Percentiles rank a stretch among this genome's conserved stretches.
Evolutionary conservation across 1,284 basidiomycete species (phyloP).

Genomic region (Cryptococcus sp.): DNA sequence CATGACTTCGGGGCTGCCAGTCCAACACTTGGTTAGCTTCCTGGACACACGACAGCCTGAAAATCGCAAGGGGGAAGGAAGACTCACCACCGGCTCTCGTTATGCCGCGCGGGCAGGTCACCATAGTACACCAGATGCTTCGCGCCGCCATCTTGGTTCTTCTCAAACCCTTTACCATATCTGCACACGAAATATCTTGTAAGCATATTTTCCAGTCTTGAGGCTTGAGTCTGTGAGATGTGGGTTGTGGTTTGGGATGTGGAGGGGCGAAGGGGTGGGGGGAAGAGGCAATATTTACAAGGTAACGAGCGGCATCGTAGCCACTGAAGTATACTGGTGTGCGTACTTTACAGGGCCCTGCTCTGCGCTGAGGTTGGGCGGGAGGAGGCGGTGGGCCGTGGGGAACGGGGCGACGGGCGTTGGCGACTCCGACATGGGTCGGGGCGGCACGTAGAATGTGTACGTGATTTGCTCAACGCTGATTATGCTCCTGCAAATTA

Average conservation of each 20-base stretch:
- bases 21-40: not conserved
- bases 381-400: slow-evolving; percentile 74
- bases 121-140: slow-evolving; percentile 70
- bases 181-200: slow-evolving; percentile 53
- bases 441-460: slow-evolving; percentile 87
- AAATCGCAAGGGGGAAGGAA: not conserved
- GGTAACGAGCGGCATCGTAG: slow-evolving; percentile 36
- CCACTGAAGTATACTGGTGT: slow-evolving; percentile 36
- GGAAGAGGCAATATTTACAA: slow-evolving; percentile 28
- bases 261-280: not conserved
- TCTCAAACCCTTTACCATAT: slow-evolving; percentile 86
- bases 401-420: slow-evolving; percentile 86
- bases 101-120: slow-evolving; percentile 75
- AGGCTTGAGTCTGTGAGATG: no score
- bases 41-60: not conserved
- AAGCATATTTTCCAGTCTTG: no score
- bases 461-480: slow-evolving; percentile 54
- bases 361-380: slow-evolving; percentile 57
- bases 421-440: slow-evolving; percentile 39
- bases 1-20: slow-evolving; percentile 56
- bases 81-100: slow-evolving; percentile 79
- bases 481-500: slow-evolving; percentile 41
- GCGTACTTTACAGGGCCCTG: slow-evolving; percentile 23
- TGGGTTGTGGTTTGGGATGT: not conserved
- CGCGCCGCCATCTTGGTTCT: slow-evolving; percentile 62